Base-by-base conservation (phyloP, 306 rosid species). In the Fragaria iinumae region DNA sequence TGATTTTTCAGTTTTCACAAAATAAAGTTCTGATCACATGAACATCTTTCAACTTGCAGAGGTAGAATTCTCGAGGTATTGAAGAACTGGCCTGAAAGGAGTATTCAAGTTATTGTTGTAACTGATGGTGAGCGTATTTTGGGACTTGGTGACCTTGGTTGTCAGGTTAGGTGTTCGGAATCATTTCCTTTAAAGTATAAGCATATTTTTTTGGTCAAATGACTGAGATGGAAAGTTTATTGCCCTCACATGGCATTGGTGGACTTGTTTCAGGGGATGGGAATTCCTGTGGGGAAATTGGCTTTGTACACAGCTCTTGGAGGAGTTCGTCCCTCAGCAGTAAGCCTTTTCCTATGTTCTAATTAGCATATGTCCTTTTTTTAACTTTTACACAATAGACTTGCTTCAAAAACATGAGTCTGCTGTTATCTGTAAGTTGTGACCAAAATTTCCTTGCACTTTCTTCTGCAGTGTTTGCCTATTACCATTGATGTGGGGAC, bases 131-230 rank as follows among this genome's bases (percentile, higher is more conserved):
- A 95, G 85, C 83, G 98, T 65, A 95, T 92, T 80, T 78, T 95
- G 86, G 98, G 98, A 68, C 98, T 95, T 32, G 98, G 98, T 21
- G 98, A 95, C 88, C 96, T 96, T 62, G 98, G 99, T 75, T 91
- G 98, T 84, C 99, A 96, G 97, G 98, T 95, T 81, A 57, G 49
- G 56, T 71, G 38, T 47, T 21, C 52, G 52, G 72, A 73, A 62
- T 79, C n/a, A 23, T 78, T 29, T 65, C 64, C 66, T 45, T 73
- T 68, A 44, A 55, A 34, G 4, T 71, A 20, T 25, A 32, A n/a
- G 36, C 34, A 34, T 8, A 56, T n/a, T 21, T 78, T 17, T 69
- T 72, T 38, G 72, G 43, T 12, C 8, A 27, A 41, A 68, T 72
- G 39, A 56, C 48, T 72, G 53, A 27, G 77, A 62, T 77, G 65